These are phyloP conservation scores for Penicillium canariense DNA, from an alignment of 495 filamentous ascomycete species.

Conservation along the genomic window DNA sequence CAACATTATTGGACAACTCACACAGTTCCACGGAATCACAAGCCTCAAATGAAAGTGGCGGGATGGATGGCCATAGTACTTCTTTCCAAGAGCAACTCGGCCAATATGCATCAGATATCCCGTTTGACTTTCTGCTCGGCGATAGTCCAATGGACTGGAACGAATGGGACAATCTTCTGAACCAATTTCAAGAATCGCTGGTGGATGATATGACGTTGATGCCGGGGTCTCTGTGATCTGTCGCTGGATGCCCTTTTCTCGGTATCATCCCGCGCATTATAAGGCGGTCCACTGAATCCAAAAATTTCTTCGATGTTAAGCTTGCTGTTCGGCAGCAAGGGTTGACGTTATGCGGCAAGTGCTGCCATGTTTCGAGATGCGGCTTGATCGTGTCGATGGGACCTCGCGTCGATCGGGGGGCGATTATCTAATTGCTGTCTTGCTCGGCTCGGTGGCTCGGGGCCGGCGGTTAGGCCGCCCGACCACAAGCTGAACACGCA, in stretches of 20 bases:
- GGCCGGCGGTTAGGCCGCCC: conserved; percentile 16
- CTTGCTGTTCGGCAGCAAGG: neutral
- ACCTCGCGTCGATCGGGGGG: conserved; percentile 13
- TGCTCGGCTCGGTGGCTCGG: conserved; percentile 2
- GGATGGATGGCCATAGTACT: neutral
- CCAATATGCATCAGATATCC: conserved; percentile 3
- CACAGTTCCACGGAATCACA: neutral
- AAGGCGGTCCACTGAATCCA: neutral
- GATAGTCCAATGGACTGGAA: conserved; percentile 35
- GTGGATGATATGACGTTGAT: conserved; percentile 18
- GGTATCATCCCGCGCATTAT: neutral
- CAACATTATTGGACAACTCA: conserved; percentile 1
- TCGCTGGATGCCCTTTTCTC: neutral
- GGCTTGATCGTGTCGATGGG: neutral
- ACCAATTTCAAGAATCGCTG: conserved; percentile 29
- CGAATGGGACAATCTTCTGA: conserved; percentile 36
- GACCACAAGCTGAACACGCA: conserved; percentile 1
- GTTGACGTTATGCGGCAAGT: neutral
- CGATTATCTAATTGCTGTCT: conserved; percentile 8
- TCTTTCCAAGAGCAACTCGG: conserved; percentile 2
- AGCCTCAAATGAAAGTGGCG: neutral
- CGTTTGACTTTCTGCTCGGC: conserved; percentile 13
- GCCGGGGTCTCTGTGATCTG: conserved; percentile 3
- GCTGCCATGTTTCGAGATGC: neutral
- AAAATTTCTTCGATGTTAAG: neutral